Evolutionary conservation across 495 filamentous ascomycete species (phyloP), one percentile per base, ranked within the genome.

Genomic region (Astrocystis sublimbata): DNA sequence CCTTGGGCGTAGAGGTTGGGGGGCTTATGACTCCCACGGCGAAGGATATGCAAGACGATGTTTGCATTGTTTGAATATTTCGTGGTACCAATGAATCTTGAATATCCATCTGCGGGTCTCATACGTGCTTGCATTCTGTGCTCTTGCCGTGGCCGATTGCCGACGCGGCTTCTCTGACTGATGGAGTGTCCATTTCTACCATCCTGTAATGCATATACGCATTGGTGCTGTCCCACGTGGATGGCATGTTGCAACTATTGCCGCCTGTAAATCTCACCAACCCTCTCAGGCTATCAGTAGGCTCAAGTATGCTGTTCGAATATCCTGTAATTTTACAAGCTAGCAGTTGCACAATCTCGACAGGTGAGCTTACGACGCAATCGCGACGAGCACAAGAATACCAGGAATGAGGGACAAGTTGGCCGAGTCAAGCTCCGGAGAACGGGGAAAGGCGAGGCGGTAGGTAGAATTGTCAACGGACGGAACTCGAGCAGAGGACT

Each of bases 61-160:
- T 35, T 43, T 53, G 58, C 28, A 53, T 52, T 21, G 19, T 35
- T 43, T 53, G 58, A 49, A 53, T 52, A 24, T 31, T 17, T 43
- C 12, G 47, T 53, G 49, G 28, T 53, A 61, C 38, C 47, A 61
- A 52, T 52, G 13, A 51, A 52, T 60, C 35, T 52, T 28, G 24
- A 42, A 45, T 43, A n/a, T 43, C 45, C 36, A 4, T 31, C 45
- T 23, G 26, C 31, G n/a, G n/a, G n/a, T n/a, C n/a, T 26, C 17
- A 45, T n/a, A 61, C 28, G 17, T 45, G 53, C 19, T 52, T 15
- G 13, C 17, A 15, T 38, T 56, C 41, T 49, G 30, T 12, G 45
- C 10, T 12, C 28, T 24, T 28, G 12, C 31, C 38, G 26, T 53
- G 15, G 26, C 38, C 47, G 47, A 53, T 45, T 10, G 17, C 58